Evolutionary conservation across 371 early-diverging fungal genomes (phyloP).

Genomic region (Haplosporangium sp.): DNA sequence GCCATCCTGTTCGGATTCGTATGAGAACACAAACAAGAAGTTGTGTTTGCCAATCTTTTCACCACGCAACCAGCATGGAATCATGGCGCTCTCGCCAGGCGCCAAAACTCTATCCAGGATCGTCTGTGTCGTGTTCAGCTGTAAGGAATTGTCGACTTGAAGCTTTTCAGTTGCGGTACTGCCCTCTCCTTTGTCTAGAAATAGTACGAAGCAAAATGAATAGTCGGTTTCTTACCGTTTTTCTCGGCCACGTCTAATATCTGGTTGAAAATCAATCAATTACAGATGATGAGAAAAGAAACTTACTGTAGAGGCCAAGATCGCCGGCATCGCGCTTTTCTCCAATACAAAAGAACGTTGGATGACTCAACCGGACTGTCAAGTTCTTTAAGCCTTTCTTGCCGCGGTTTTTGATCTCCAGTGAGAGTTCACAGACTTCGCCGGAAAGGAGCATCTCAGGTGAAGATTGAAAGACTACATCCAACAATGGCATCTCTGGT

Average conservation of each 20-base stretch:
- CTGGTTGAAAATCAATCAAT: too few relatives aligned
- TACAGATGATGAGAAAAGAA: too few relatives aligned
- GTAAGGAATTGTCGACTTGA: constrained; percentile 50
- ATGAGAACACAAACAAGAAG: constrained; percentile 76
- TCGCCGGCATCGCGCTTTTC: constrained; percentile 37
- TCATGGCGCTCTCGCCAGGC: constrained; percentile 76
- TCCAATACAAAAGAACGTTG: constrained; percentile 86
- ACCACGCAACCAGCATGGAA: constrained; percentile 92
- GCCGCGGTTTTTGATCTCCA: constrained; percentile 89
- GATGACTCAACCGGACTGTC: constrained; percentile 85
- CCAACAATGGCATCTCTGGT: constrained; percentile 86
- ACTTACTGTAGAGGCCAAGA: constrained; percentile 54
- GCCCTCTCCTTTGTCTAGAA: constrained; percentile 24
- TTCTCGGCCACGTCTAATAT: too few relatives aligned
- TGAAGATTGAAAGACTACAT: constrained; percentile 77
- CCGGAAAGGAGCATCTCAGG: constrained; percentile 88
- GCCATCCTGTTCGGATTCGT: constrained; percentile 77
- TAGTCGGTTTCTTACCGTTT: too few relatives aligned
- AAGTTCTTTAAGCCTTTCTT: constrained; percentile 77
- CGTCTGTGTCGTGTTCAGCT: constrained; percentile 14
- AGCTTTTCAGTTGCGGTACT: constrained; percentile 14
- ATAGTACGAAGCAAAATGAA: not conserved
- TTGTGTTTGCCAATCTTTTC: constrained; percentile 90
- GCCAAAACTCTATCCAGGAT: constrained; percentile 60
- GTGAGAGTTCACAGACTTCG: constrained; percentile 76